Evolutionary conservation across 176 grass and related monocot species (phyloP), one percentile per base, ranked within the genome.

Genomic region (Avena insularis): DNA sequence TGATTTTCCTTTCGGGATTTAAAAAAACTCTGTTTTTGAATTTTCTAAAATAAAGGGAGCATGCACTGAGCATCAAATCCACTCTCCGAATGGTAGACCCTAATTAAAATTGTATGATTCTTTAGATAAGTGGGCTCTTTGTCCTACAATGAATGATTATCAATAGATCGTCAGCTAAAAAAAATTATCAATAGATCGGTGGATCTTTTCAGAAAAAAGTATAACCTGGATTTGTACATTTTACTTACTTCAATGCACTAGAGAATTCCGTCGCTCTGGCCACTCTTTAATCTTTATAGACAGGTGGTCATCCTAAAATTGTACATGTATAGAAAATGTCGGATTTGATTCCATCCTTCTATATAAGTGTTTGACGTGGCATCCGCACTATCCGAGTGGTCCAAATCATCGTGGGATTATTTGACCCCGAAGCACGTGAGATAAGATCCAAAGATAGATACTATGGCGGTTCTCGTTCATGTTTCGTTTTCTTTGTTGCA

Each of bases 351-450:
- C 19, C 23, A 35, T 1, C 8, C 29, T 2, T 67, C 64, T 29
- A 19, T 84, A 57, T 10, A 58, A 12, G 9, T 15, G 29, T 78
- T 58, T 57, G 20, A 15, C 46, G 74, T 85, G 73, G 74, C 31
- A 78, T 19, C 20, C 76, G n/a, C 60, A 78, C 48, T 67, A 31
- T 65, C 73, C 21, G 29, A 56, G 31, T 45, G 48, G 38, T 77
- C 73, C 7, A 70, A 40, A 70, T 70, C 72, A 31, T 16, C 23
- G 17, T 31, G 21, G 23, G 21, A 75, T 31, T 10, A 76, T 17
- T 1, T 29, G 48, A 76, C 73, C 54, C 73, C 73, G 13, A 71
- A 59, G 16, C 50, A 79, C 46, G 64, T 48, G 84, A 79, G 84
- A 79, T 78, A 79, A 65, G 63, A 46, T 70, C 9, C 51, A 13